Conservation (phyloP, 495 filamentous ascomycete species). For the Viridothelium virens region DNA sequence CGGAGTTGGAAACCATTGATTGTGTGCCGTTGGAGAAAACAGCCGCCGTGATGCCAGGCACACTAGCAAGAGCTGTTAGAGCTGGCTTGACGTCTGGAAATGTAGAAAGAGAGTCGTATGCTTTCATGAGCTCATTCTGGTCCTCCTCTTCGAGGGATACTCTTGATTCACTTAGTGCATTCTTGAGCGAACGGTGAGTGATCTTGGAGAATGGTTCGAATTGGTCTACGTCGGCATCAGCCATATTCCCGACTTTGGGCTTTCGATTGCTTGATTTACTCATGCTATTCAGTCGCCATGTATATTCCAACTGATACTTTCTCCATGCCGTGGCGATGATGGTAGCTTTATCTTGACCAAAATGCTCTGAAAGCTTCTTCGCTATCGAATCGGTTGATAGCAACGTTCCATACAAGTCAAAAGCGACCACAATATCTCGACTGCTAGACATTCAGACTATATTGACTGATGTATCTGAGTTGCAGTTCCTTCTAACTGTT, state of each 20-base stretch:
- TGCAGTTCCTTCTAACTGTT: no score
- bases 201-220: conserved; percentile 61
- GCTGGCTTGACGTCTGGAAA: conserved; percentile 59
- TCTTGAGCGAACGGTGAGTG: conserved; percentile 53
- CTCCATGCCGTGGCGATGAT: conserved; percentile 51
- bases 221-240: conserved; percentile 35
- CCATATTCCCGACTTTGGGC: background rate
- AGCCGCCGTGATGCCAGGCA: conserved; percentile 44
- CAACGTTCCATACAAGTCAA: conserved; percentile 70
- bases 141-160: conserved; percentile 38
- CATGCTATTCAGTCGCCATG: conserved; percentile 78
- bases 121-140: conserved; percentile 47
- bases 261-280: conserved; percentile 37
- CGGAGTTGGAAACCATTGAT: conserved; percentile 54
- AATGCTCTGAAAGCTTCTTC: conserved; percentile 43
- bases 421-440: conserved; percentile 51
- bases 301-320: conserved; percentile 69
- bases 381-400: conserved; percentile 64
- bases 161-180: conserved; percentile 54
- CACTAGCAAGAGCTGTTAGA: conserved; percentile 40
- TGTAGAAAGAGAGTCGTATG: conserved; percentile 62
- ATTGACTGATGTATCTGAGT: background rate
- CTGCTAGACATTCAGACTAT: background rate
- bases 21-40: conserved; percentile 71
- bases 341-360: conserved; percentile 48